Percentiles rank a stretch among this genome's conserved stretches.
phyloP scores from a whole-genome alignment of 2,329 filamentous ascomycete species.

The Ophiostoma populinum region DNA sequence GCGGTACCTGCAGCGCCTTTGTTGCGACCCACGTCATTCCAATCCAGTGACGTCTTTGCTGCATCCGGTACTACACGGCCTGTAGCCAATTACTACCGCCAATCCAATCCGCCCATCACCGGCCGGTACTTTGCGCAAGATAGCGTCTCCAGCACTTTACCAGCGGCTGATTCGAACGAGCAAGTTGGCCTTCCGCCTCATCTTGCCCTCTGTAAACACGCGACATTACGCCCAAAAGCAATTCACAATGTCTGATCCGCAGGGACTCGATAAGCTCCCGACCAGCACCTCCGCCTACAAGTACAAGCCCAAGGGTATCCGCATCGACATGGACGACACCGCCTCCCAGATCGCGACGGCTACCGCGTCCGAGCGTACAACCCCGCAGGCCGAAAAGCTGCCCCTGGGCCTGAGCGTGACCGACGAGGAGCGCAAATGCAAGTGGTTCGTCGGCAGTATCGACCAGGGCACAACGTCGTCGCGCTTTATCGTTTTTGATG shows the following conservation, averaged over 20 bases:
- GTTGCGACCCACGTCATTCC: no score
- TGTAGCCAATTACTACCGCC: background rate
- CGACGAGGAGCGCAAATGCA: conserved; percentile 16
- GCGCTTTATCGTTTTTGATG: conserved; percentile 80
- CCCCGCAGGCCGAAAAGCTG: conserved; percentile 12
- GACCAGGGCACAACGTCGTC: conserved; percentile 85
- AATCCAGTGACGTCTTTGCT: background rate
- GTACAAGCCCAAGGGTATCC: conserved; percentile 5
- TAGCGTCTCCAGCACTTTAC: background rate
- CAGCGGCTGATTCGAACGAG: background rate
- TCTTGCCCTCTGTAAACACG: background rate
- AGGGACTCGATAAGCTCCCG: conserved; percentile 1
- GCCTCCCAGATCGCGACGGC: conserved; percentile 5
- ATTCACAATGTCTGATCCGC: conserved; percentile 3
- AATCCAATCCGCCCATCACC: background rate
- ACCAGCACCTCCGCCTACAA: conserved; percentile 4
- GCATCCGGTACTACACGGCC: background rate
- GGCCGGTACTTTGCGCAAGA: background rate
- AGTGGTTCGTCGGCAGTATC: conserved; percentile 69
- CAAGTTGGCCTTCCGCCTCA: background rate
- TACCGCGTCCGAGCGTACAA: conserved; percentile 6
- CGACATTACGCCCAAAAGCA: background rate
- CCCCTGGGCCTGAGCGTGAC: conserved; percentile 18
- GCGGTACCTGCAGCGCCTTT: background rate
- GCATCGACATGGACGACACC: conserved; percentile 7